These are phyloP conservation scores for Chalciporus pseudorubinellus DNA, from an alignment of 768 basidiomycete species.

Conservation along the genomic window DNA sequence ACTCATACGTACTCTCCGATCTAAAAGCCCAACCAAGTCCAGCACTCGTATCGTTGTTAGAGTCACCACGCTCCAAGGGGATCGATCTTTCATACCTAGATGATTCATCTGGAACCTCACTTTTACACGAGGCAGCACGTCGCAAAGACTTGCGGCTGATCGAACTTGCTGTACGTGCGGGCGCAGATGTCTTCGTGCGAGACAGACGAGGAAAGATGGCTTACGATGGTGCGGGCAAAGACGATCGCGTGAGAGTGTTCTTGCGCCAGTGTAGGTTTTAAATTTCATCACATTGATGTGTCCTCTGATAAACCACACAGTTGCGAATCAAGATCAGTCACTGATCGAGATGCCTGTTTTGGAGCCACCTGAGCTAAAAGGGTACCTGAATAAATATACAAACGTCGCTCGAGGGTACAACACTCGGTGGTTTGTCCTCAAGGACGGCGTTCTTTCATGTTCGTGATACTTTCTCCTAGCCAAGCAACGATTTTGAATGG, in stretches of 20 bases:
- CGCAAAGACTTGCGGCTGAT: constrained; percentile 78
- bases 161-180: constrained; percentile 80
- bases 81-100: constrained; percentile 82
- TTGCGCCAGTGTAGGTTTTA: constrained; percentile 71
- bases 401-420: constrained; percentile 91
- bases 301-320: constrained; percentile 34
- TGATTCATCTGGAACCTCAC: constrained; percentile 67
- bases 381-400: constrained; percentile 87
- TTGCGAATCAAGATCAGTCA: constrained; percentile 77
- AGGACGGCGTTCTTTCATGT: constrained; percentile 85
- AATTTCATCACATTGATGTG: background rate
- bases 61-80: constrained; percentile 63
- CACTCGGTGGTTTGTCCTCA: constrained; percentile 89
- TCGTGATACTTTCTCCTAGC: constrained; percentile 28
- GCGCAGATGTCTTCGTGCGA: constrained; percentile 86
- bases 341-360: constrained; percentile 51
- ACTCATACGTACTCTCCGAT: constrained; percentile 69
- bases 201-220: constrained; percentile 71
- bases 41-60: constrained; percentile 55
- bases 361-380: constrained; percentile 63
- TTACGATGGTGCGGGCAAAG: constrained; percentile 68
- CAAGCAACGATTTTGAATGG: background rate
- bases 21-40: constrained; percentile 38
- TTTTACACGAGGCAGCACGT: constrained; percentile 85
- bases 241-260: constrained; percentile 80